Evolutionary conservation across 2,329 filamentous ascomycete genomes (phyloP).

Genomic region (Aspergillus thermomutatus): DNA sequence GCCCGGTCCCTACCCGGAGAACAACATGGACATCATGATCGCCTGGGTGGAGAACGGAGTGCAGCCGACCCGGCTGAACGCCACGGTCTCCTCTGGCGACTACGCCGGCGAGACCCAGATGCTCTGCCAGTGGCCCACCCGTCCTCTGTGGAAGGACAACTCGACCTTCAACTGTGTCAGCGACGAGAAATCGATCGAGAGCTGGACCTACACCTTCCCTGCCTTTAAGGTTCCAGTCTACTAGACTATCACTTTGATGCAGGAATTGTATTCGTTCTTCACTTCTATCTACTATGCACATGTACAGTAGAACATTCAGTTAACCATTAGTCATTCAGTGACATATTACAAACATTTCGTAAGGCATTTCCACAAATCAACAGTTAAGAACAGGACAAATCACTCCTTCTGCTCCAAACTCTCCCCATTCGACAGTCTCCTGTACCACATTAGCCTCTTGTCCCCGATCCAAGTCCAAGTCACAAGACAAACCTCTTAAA

Average conservation of each 20-base stretch:
- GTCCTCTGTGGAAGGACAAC: constrained; percentile 30
- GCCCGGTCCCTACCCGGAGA: constrained; percentile 45
- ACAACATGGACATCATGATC: constrained; percentile 47
- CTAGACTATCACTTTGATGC: constrained; percentile 13
- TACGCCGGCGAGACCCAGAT: constrained; percentile 31
- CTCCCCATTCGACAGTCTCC: not conserved
- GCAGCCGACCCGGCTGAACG: constrained; percentile 45
- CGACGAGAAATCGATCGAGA: constrained; percentile 39
- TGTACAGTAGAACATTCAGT: too few relatives aligned
- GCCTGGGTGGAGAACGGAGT: constrained; percentile 53
- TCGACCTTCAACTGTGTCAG: constrained; percentile 38
- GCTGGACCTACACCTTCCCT: constrained; percentile 39
- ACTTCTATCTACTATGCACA: not conserved
- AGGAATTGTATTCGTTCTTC: too few relatives aligned
- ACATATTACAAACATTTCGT: too few relatives aligned
- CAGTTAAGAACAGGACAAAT: too few relatives aligned
- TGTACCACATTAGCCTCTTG: not conserved
- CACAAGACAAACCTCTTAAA: not conserved
- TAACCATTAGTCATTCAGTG: too few relatives aligned
- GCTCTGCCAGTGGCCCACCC: constrained; percentile 34
- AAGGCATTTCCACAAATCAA: too few relatives aligned
- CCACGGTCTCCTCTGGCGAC: constrained; percentile 32
- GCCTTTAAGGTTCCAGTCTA: constrained; percentile 41
- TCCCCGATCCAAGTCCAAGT: not conserved
- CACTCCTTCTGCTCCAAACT: not conserved